These are phyloP conservation scores for Polygonum aviculare DNA, from an alignment of 148 eudicot species.

Conservation along the genomic window DNA sequence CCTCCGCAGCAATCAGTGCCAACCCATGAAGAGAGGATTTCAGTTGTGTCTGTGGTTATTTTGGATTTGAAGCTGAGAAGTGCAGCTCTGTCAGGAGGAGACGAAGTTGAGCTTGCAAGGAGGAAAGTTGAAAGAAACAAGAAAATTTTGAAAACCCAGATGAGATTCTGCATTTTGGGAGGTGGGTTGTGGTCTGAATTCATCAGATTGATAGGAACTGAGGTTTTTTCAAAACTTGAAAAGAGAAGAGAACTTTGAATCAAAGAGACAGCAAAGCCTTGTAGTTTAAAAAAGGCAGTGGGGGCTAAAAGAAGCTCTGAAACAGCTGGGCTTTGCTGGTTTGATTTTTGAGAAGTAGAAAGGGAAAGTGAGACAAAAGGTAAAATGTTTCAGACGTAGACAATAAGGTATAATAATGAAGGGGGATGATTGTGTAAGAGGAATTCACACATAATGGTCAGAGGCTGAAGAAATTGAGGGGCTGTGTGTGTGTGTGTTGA, in stretches of 20 bases:
- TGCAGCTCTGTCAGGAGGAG: conserved; percentile 51
- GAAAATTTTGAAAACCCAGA: conserved; percentile 35
- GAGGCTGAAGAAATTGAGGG: background rate
- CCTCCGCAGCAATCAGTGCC: conserved; percentile 69
- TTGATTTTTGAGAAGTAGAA: background rate
- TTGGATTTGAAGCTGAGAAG: conserved; percentile 61
- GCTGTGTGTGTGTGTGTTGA: too few species aligned
- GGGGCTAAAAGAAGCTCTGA: conserved; percentile 2
- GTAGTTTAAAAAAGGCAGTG: background rate
- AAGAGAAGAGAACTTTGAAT: background rate
- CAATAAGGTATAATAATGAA: background rate
- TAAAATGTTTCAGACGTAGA: conserved; percentile 1
- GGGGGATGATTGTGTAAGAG: background rate
- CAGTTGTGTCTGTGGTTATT: conserved; percentile 58
- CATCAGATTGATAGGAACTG: background rate
- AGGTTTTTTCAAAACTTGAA: conserved; percentile 14
- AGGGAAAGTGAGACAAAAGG: background rate
- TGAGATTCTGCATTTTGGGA: conserved; percentile 42
- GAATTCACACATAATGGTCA: background rate
- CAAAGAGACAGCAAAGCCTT: conserved; percentile 7
- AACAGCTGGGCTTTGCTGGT: background rate
- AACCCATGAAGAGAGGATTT: conserved; percentile 52
- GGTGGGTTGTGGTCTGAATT: conserved; percentile 23
- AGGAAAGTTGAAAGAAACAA: conserved; percentile 28
- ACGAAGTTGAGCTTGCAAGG: conserved; percentile 20